These are phyloP conservation scores for Dendrobium nobile DNA, from an alignment of 106 monocot genomes.

Conservation along the genomic window DNA sequence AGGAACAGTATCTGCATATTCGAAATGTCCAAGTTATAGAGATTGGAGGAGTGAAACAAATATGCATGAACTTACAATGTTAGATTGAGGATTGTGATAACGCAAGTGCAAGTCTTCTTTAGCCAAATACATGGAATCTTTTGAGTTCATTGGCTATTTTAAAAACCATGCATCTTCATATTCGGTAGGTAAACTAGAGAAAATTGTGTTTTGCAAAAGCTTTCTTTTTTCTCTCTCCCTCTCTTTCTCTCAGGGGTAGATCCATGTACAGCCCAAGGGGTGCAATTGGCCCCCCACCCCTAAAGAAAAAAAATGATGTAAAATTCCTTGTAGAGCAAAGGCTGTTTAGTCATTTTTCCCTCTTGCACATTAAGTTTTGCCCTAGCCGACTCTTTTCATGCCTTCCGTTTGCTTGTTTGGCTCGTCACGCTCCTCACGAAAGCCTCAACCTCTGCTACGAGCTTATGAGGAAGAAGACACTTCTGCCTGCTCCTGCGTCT, in stretches of 20 bases:
- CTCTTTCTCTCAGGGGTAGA: neutral
- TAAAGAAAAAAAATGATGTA: too few species aligned
- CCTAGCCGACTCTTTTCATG: too few species aligned
- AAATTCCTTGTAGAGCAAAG: too few species aligned
- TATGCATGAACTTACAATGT: neutral
- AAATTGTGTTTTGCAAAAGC: neutral
- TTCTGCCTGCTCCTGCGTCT: too few species aligned
- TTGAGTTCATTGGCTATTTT: neutral
- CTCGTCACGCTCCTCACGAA: too few species aligned
- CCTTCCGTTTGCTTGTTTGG: too few species aligned
- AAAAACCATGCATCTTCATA: conserved; percentile 2
- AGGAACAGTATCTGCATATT: conserved; percentile 74
- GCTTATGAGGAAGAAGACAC: too few species aligned
- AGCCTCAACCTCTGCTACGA: too few species aligned
- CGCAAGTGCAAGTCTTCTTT: neutral
- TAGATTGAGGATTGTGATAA: neutral
- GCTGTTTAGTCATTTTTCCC: too few species aligned
- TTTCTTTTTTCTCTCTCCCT: neutral
- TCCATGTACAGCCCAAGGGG: too few species aligned
- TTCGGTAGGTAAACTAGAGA: neutral
- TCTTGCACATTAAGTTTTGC: too few species aligned
- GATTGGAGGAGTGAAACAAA: neutral
- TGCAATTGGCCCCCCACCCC: too few species aligned
- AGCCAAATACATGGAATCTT: neutral
- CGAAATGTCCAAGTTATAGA: conserved; percentile 7